Evolutionary conservation across 768 basidiomycete genomes (phyloP).

Genomic region (Leccinum sublutescens): DNA sequence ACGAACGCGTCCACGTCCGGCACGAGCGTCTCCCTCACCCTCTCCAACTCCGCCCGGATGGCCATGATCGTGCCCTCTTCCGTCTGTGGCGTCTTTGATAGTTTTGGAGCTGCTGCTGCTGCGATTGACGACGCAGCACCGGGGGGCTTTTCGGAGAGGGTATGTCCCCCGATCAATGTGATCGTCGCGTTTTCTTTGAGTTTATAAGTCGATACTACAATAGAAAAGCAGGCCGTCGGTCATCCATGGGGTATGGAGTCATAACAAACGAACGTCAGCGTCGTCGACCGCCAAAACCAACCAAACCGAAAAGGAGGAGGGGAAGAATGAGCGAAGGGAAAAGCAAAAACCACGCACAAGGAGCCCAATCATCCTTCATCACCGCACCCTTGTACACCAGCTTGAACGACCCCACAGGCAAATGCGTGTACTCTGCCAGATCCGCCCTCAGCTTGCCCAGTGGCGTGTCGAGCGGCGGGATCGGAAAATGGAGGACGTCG

Average conservation of each 20-base stretch:
- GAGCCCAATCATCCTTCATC: slow-evolving; percentile 77
- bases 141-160: slow-evolving; percentile 8
- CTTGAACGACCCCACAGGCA: slow-evolving; percentile 72
- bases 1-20: slow-evolving; percentile 62
- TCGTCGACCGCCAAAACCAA: background rate
- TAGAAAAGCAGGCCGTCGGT: background rate
- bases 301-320: background rate
- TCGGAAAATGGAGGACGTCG: slow-evolving; percentile 48
- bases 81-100: slow-evolving; percentile 30
- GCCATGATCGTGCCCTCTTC: slow-evolving; percentile 36
- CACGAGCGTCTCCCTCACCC: slow-evolving; percentile 51
- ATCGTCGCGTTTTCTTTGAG: slow-evolving; percentile 69
- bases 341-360: slow-evolving; percentile 41
- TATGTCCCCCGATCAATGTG: slow-evolving; percentile 59
- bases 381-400: slow-evolving; percentile 89
- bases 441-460: slow-evolving; percentile 56
- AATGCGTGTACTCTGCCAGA: slow-evolving; percentile 72
- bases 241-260: background rate
- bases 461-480: slow-evolving; percentile 58
- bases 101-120: background rate
- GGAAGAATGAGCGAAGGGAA: background rate
- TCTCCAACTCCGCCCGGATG: slow-evolving; percentile 42
- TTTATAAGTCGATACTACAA: slow-evolving; percentile 69
- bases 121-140: background rate
- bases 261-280: background rate